Percentiles rank a stretch among this genome's conserved stretches.
Conservation (phyloP, 345 rosid genomes). For the Carallia brachiata region DNA sequence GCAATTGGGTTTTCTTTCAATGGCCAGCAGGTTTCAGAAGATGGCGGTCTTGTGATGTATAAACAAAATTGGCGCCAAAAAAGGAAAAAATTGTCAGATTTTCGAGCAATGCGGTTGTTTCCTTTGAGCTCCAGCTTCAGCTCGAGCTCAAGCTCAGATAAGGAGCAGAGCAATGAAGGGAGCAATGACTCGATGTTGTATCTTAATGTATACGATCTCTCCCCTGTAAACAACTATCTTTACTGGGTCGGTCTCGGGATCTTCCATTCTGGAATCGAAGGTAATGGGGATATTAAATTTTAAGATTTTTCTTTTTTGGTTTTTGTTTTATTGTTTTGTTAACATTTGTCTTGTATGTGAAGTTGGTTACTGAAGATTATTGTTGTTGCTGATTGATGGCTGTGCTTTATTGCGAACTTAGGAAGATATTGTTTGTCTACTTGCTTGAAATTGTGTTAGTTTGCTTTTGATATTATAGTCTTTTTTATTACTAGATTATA, state of each 20-base stretch:
- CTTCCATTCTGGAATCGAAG: conserved; percentile 95
- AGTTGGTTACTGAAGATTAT: too few species aligned
- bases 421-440: too few species aligned
- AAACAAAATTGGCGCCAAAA: conserved; percentile 19
- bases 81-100: conserved; percentile 12
- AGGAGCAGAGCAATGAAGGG: conserved; percentile 42
- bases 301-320: background rate
- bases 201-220: conserved; percentile 93
- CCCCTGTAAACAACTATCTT: conserved; percentile 88
- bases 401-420: too few species aligned
- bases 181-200: conserved; percentile 40
- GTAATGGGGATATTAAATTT: conserved; percentile 30
- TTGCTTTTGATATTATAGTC: too few species aligned
- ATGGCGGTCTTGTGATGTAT: conserved; percentile 30
- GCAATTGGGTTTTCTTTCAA: conserved; percentile 8
- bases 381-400: too few species aligned
- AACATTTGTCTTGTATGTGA: background rate
- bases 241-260: conserved; percentile 92
- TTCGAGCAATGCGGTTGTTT: conserved; percentile 67
- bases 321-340: background rate
- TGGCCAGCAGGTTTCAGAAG: conserved; percentile 2
- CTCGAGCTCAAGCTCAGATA: conserved; percentile 47
- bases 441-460: too few species aligned
- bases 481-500: too few species aligned
- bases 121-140: conserved; percentile 41